These are phyloP conservation scores for Yarrowia sp. DNA, from an alignment of 805 yeast genomes.

Conservation along the genomic window DNA sequence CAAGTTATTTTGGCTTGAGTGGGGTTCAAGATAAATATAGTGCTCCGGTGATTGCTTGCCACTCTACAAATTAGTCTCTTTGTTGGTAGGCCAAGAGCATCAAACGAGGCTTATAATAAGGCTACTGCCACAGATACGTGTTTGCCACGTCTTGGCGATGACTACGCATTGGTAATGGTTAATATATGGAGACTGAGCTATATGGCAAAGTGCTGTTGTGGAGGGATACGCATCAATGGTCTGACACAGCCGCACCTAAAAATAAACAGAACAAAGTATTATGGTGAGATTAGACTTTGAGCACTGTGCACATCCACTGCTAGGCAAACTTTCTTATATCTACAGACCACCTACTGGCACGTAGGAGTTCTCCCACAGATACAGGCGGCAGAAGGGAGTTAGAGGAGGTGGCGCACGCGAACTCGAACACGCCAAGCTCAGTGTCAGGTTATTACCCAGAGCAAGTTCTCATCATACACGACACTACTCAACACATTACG, in stretches of 20 bases:
- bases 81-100: too few relatives aligned
- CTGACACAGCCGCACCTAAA: constrained; percentile 26
- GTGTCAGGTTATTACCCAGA: not conserved
- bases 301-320: constrained; percentile 22
- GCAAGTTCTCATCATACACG: too few relatives aligned
- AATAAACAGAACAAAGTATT: constrained; percentile 14
- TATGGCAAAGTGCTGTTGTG: too few relatives aligned
- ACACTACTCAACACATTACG: not conserved
- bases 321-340: constrained; percentile 12
- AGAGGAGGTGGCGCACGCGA: not conserved
- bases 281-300: not conserved
- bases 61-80: too few relatives aligned
- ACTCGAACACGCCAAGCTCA: not conserved
- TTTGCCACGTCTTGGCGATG: not conserved
- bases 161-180: not conserved
- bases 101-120: too few relatives aligned
- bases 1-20: not conserved
- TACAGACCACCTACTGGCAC: not conserved
- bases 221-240: not conserved
- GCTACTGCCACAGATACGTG: not conserved
- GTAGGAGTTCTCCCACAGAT: not conserved
- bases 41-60: not conserved
- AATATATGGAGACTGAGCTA: too few relatives aligned
- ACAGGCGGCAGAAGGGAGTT: not conserved
- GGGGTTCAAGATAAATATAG: not conserved